Percentiles rank a stretch among this genome's conserved stretches.
Evolutionary conservation across 176 grass and related monocot species (phyloP).

Genomic region (Hyparrhenia diplandra): DNA sequence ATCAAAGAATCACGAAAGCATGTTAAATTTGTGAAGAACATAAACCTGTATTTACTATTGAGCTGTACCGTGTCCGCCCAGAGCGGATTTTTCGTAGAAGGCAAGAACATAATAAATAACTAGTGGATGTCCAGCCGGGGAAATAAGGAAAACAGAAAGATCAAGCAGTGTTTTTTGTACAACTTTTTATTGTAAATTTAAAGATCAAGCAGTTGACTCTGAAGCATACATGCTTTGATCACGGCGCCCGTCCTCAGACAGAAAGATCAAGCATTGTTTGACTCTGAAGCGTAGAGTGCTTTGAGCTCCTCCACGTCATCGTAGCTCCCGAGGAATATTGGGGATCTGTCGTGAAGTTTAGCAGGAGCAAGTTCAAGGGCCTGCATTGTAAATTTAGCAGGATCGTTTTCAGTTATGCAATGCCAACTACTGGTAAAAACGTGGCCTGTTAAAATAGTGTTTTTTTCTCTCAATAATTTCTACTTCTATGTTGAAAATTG

Average conservation of each 20-base stretch:
- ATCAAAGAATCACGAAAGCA: no score
- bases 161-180: conserved; percentile 14
- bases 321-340: conserved; percentile 91
- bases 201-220: not conserved
- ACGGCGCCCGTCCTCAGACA: not conserved
- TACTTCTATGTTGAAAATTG: not conserved
- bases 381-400: conserved; percentile 28
- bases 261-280: conserved; percentile 21
- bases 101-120: not conserved
- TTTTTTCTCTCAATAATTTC: not conserved
- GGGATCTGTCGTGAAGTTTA: conserved; percentile 77
- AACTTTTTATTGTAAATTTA: not conserved
- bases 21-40: no score
- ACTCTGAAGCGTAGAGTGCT: conserved; percentile 64
- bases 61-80: not conserved
- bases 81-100: not conserved
- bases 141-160: not conserved
- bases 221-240: not conserved
- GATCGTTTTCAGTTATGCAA: not conserved
- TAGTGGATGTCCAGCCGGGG: not conserved
- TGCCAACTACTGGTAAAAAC: not conserved
- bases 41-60: not conserved
- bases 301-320: conserved; percentile 90
- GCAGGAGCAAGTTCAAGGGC: conserved; percentile 72
- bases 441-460: not conserved